A percentile compares a stretch with the other conserved stretches of the same genome.
phyloP scores from a whole-genome alignment of 352 stramenopile species.

The Phytophthora vignae region DNA sequence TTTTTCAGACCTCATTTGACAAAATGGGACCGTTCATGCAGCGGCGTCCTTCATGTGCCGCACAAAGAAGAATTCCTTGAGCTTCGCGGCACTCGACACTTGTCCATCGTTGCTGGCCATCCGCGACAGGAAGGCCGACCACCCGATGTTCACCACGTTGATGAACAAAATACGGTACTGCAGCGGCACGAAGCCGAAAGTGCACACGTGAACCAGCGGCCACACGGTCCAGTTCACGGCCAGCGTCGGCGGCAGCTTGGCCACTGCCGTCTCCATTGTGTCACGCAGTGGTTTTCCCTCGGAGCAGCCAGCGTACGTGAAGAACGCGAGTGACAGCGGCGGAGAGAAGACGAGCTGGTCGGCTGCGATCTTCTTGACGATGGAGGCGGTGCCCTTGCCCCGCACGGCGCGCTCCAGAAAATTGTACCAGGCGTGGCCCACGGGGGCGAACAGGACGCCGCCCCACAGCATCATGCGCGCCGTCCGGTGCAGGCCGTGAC shows the following conservation, averaged over 20 bases:
- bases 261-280: conserved; percentile 30
- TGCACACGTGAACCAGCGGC: conserved; percentile 52
- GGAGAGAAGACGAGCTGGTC: conserved; percentile 53
- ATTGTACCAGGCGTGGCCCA: conserved; percentile 92
- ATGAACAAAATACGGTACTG: conserved; percentile 60
- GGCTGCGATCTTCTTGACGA: conserved; percentile 50
- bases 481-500: conserved; percentile 40
- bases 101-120: conserved; percentile 43
- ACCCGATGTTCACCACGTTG: conserved; percentile 54
- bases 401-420: conserved; percentile 70
- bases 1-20: too few relatives aligned
- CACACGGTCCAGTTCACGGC: conserved; percentile 55
- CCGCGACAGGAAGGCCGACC: conserved; percentile 53
- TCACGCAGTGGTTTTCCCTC: conserved; percentile 37
- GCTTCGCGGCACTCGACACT: conserved; percentile 8
- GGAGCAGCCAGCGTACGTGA: conserved; percentile 40
- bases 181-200: conserved; percentile 55
- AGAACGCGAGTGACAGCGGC: conserved; percentile 43
- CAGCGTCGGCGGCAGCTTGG: conserved; percentile 48
- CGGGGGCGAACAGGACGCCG: conserved; percentile 85
- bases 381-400: conserved; percentile 23
- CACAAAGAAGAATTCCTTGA: conserved; percentile 28
- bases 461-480: conserved; percentile 87
- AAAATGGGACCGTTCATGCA: conserved; percentile 2
- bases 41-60: conserved; percentile 29